Base-by-base conservation (phyloP, 176 grass and related monocot genomes). In the Carex littledalei region DNA sequence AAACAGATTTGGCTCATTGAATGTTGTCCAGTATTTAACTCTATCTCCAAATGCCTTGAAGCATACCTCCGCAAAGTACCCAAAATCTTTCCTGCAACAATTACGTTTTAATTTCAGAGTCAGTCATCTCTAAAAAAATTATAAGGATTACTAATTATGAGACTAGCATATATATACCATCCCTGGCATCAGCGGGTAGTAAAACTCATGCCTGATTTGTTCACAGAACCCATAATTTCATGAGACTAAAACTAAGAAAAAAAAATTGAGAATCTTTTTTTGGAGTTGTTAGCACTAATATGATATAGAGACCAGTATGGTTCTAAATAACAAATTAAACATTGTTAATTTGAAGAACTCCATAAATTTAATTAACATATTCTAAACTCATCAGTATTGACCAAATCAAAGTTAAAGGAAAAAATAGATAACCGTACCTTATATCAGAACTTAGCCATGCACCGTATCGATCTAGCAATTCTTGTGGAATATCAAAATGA, bases 401-500 rank as follows among this genome's bases (percentile, higher is more conserved):
- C 68, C 17, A 10, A 43, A 8, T 6, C 3, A 82, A 67, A 75
- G 10, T 41, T 4, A 34, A 65, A 3, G 3, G 59, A 54, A 8
- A 16, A 29, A 81, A 32, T 29, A 31, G 84, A 34, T 50, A 26
- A 24, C 69, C 71, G 67, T 89, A 94, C 94, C 80, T 86, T 22
- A 97, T 83, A 58, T 89, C 80, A 35, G 79, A 43, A 85, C 85
- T 92, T 86, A 94, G 60, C 91, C 88, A 92, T 90, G 86, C 89
- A 52, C 88, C 88, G 56, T 92, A 97, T 84, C 32, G 67, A 68
- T 86, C 63, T 12, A 89, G 89, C 26, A 97, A 86, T 84, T 97
- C 91, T 70, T 90, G 74, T 49, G 91, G 94, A 67, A 89, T 71
- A 66, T 92, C 94, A 18, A 82, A 97, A 41, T 97, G 94, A 84